Evolutionary conservation across 78 protist species (phyloP).

Genomic region (Dictyostelium brefeldianum): DNA sequence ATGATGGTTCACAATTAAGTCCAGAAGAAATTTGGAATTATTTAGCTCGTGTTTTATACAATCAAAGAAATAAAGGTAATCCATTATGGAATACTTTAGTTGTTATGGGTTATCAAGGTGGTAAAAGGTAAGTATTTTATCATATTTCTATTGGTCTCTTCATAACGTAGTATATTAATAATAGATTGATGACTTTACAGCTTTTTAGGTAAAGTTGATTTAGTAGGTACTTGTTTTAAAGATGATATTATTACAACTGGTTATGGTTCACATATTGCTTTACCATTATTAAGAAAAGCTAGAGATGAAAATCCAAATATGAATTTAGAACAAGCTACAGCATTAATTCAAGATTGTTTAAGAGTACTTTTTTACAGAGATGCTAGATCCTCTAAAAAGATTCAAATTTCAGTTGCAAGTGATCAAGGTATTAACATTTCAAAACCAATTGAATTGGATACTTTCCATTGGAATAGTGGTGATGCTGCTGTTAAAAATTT

Average conservation of each 20-base stretch:
- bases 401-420: constrained; percentile 70
- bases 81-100: constrained; percentile 92
- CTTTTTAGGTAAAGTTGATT: constrained; percentile 88
- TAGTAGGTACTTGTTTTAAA: constrained; percentile 85
- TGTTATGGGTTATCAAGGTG: constrained; percentile 87
- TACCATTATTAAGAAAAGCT: constrained; percentile 86
- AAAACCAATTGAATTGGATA: constrained; percentile 77
- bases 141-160: background rate
- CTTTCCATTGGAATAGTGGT: constrained; percentile 75
- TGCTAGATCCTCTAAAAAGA: constrained; percentile 88
- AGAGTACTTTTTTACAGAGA: constrained; percentile 95
- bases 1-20: constrained; percentile 48
- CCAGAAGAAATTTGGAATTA: constrained; percentile 85
- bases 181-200: background rate
- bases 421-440: constrained; percentile 58
- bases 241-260: constrained; percentile 93
- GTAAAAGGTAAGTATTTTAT: constrained; percentile 80
- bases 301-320: constrained; percentile 58
- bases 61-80: constrained; percentile 87
- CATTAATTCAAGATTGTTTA: constrained; percentile 85
- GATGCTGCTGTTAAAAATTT: constrained; percentile 77
- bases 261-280: constrained; percentile 95
- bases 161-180: background rate
- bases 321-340: constrained; percentile 83
- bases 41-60: constrained; percentile 91